phyloP scores from a whole-genome alignment of 2,329 filamentous ascomycete genomes.

The Pseudogymnoascus sp. region DNA sequence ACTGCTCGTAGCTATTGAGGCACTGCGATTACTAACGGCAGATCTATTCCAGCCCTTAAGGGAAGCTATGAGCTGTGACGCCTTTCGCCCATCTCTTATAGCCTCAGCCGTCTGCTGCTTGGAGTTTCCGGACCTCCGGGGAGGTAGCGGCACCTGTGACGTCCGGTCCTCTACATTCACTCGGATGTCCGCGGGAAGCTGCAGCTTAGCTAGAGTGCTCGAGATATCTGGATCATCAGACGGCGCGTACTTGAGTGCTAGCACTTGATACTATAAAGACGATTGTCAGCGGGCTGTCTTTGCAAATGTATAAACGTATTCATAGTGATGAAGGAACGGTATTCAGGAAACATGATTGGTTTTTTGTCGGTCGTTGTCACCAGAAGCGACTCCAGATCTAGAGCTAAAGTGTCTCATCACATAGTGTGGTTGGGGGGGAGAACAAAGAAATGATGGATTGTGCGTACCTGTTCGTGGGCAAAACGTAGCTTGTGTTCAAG shows the following conservation, averaged over 20 bases:
- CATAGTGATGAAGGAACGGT: conserved; percentile 35
- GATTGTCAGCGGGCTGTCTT: conserved; percentile 1
- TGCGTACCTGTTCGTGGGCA: conserved; percentile 59
- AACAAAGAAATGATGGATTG: conserved; percentile 16
- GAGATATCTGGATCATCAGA: conserved; percentile 56
- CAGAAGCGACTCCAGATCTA: conserved; percentile 68
- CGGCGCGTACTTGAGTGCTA: conserved; percentile 63
- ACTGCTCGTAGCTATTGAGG: conserved; percentile 28
- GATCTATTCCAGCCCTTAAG: conserved; percentile 40
- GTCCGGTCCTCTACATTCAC: conserved; percentile 23
- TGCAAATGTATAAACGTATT: conserved; percentile 17
- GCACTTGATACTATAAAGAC: conserved; percentile 53
- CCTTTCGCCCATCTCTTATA: conserved; percentile 58
- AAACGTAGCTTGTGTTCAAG: conserved; percentile 62
- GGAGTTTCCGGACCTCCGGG: conserved; percentile 27
- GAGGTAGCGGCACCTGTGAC: conserved; percentile 29
- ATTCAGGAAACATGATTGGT: conserved; percentile 43
- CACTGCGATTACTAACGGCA: conserved; percentile 27
- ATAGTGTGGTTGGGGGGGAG: not conserved
- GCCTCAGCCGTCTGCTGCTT: conserved; percentile 56
- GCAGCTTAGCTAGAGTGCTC: conserved; percentile 60
- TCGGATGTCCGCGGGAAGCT: conserved; percentile 48
- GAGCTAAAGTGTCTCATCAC: conserved; percentile 62
- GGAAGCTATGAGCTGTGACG: conserved; percentile 47
- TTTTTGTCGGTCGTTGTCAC: conserved; percentile 56